Evolutionary conservation across 352 stramenopile genomes (phyloP).

Genomic region (Peronospora destructor): DNA sequence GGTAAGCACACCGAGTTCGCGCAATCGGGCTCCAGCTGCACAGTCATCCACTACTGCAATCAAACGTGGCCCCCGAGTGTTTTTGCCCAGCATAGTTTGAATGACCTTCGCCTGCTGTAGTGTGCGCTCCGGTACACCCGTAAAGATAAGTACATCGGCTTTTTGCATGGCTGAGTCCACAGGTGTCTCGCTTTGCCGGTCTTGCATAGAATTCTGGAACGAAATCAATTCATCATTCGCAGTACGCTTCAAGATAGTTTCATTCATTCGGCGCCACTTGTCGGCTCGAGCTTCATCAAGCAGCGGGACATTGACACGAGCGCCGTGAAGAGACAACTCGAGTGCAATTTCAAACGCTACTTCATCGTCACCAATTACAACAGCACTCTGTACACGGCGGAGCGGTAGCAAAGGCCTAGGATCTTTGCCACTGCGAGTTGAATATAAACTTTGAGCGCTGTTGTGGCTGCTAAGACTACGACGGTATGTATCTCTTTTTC

Average conservation of each 20-base stretch:
- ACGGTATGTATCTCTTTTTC: constrained; percentile 8
- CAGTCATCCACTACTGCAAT: constrained; percentile 48
- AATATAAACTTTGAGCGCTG: constrained; percentile 11
- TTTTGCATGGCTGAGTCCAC: constrained; percentile 29
- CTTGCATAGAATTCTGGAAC: constrained; percentile 53
- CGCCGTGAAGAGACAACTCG: constrained; percentile 52
- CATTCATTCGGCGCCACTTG: constrained; percentile 60
- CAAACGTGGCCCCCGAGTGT: constrained; percentile 31
- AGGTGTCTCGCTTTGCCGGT: constrained; percentile 21
- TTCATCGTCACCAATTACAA: constrained; percentile 54
- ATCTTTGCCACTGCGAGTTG: constrained; percentile 27
- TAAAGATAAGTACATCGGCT: constrained; percentile 52
- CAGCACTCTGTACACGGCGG: constrained; percentile 39
- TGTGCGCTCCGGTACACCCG: constrained; percentile 36
- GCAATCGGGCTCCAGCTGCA: constrained; percentile 32
- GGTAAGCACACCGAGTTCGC: constrained; percentile 49
- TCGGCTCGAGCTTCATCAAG: constrained; percentile 50
- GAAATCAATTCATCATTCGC: constrained; percentile 56
- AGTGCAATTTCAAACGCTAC: constrained; percentile 56
- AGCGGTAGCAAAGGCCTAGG: constrained; percentile 38
- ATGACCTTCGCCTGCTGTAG: constrained; percentile 48
- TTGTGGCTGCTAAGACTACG: constrained; percentile 15
- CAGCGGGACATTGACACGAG: constrained; percentile 47
- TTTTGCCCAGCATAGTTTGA: constrained; percentile 36
- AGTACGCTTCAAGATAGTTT: constrained; percentile 44